Percentiles rank a stretch among this genome's conserved stretches.
These are phyloP conservation scores for Pichia terricola DNA, from an alignment of 1,139 yeast species.

Conservation along the genomic window DNA sequence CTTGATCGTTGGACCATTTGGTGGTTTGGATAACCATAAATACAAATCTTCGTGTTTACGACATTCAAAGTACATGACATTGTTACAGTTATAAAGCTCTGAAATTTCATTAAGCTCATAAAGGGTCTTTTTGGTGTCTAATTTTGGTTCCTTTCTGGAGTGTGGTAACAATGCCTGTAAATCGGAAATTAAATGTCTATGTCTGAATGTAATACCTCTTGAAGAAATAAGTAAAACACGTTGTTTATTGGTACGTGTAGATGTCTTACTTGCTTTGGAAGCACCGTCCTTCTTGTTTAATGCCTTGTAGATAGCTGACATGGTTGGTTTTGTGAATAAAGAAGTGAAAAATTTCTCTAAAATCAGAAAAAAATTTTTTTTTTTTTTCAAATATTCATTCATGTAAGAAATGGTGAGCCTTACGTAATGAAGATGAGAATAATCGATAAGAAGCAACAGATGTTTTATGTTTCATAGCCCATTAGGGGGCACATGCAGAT, in stretches of 20 bases:
- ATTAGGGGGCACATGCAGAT: too few species aligned
- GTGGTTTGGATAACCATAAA: conserved; percentile 91
- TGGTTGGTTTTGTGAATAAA: not conserved
- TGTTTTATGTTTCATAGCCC: too few species aligned
- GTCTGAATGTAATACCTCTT: conserved; percentile 90
- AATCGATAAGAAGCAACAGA: too few species aligned
- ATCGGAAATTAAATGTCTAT: conserved; percentile 88
- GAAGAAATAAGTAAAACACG: conserved; percentile 82
- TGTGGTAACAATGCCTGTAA: conserved; percentile 78
- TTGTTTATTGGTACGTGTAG: conserved; percentile 60
- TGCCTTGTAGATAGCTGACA: conserved; percentile 1
- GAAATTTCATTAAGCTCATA: conserved; percentile 91
- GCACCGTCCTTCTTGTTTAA: conserved; percentile 26
- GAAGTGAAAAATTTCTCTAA: not conserved
- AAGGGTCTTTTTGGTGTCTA: conserved; percentile 86
- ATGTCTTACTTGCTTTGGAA: conserved; percentile 9
- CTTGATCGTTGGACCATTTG: conserved; percentile 95
- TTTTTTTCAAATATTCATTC: not conserved
- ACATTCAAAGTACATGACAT: conserved; percentile 87
- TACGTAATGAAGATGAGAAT: too few species aligned
- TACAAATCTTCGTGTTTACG: conserved; percentile 95
- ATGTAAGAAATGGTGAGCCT: not conserved
- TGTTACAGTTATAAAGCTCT: conserved; percentile 94
- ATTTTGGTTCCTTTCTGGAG: conserved; percentile 91
- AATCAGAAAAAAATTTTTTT: too few species aligned